These are phyloP conservation scores for Solioccasus polychromus DNA, from an alignment of 768 basidiomycete genomes.

Conservation along the genomic window DNA sequence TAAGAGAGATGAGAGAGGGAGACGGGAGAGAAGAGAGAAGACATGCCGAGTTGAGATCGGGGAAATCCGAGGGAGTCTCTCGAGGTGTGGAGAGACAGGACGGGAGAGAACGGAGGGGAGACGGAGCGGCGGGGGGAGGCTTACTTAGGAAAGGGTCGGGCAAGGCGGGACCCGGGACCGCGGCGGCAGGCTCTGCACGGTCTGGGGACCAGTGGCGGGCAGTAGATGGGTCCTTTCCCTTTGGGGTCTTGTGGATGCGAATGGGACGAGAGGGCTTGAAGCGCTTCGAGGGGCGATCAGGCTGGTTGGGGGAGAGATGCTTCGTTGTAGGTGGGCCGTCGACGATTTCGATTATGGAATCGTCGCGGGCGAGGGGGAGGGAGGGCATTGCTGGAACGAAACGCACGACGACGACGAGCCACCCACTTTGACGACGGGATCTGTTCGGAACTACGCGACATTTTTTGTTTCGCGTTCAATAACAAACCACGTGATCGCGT, in stretches of 20 bases:
- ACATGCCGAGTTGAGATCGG: slow-evolving; percentile 19
- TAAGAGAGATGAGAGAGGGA: slow-evolving; percentile 7
- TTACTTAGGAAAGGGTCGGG: too few relatives aligned
- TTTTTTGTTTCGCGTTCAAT: too few relatives aligned
- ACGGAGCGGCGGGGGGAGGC: not conserved
- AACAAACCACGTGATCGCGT: slow-evolving; percentile 33
- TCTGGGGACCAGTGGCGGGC: slow-evolving; percentile 17
- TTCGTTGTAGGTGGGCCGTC: slow-evolving; percentile 19
- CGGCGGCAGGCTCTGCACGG: slow-evolving; percentile 11
- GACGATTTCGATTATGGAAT: slow-evolving; percentile 16
- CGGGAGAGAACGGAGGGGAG: not conserved
- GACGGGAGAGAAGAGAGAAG: not conserved
- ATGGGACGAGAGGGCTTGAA: slow-evolving; percentile 20
- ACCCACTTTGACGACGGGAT: too few relatives aligned
- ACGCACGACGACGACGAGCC: too few relatives aligned
- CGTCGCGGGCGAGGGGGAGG: not conserved
- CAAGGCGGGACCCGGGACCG: too few relatives aligned
- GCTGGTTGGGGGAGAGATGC: slow-evolving; percentile 27
- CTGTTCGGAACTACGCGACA: too few relatives aligned
- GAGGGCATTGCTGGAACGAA: slow-evolving; percentile 9
- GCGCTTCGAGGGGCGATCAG: slow-evolving; percentile 29
- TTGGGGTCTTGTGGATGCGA: slow-evolving; percentile 15
- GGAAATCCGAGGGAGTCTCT: slow-evolving; percentile 3
- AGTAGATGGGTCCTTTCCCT: not conserved
- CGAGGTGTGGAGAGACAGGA: slow-evolving; percentile 10